Conservation (phyloP, 805 yeast species). For the Metschnikowia aberdeeniae region DNA sequence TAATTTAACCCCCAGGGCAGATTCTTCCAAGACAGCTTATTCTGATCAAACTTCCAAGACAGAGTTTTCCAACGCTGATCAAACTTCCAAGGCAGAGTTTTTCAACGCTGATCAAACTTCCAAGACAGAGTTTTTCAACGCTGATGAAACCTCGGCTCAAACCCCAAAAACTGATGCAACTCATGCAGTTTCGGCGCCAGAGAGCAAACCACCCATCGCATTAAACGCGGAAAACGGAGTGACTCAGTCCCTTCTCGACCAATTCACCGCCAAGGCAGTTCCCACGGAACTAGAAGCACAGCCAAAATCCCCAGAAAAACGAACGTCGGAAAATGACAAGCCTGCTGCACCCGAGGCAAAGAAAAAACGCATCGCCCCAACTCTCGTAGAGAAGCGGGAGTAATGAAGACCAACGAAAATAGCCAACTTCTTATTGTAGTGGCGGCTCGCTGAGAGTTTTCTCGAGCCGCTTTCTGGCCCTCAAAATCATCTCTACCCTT, state of each 20-base stretch:
- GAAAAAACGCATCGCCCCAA: slow-evolving; percentile 36
- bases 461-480: slow-evolving; percentile 47
- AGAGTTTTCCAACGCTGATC: no score
- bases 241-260: slow-evolving; percentile 8
- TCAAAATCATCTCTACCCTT: slow-evolving; percentile 39
- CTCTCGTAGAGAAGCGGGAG: slow-evolving; percentile 17
- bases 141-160: no score
- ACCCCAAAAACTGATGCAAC: no score
- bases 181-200: neutral
- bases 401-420: neutral
- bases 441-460: slow-evolving; percentile 22
- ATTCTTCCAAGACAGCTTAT: no score
- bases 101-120: no score
- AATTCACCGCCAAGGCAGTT: slow-evolving; percentile 9
- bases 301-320: neutral
- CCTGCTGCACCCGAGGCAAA: slow-evolving; percentile 13
- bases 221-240: neutral
- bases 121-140: no score
- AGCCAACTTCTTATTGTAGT: neutral
- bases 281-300: neutral
- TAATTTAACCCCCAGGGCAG: no score
- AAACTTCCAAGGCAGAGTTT: no score
- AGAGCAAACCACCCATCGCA: neutral
- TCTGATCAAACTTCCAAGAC: no score
- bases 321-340: neutral